These are phyloP conservation scores for Geotrichum australiense DNA, from an alignment of 1,139 yeast species.

Conservation along the genomic window DNA sequence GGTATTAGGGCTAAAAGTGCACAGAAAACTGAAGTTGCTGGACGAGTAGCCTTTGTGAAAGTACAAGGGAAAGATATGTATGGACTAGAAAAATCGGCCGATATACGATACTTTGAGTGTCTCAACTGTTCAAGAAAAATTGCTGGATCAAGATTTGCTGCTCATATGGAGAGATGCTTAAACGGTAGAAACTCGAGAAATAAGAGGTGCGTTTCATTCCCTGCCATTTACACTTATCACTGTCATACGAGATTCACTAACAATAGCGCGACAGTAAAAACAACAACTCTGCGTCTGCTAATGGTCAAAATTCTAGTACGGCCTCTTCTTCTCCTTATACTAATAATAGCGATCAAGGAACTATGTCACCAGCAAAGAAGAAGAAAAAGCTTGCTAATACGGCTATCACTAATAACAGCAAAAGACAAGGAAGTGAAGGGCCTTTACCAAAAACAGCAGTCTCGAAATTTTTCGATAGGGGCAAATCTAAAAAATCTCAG, in stretches of 20 bases:
- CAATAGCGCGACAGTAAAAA: too few relatives aligned
- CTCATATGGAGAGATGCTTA: conserved; percentile 82
- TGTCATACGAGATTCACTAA: too few relatives aligned
- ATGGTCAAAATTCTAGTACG: conserved; percentile 21
- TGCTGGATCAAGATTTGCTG: conserved; percentile 88
- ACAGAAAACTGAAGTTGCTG: conserved; percentile 24
- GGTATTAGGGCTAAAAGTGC: conserved; percentile 20
- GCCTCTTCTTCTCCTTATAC: conserved; percentile 19
- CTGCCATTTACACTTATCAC: too few relatives aligned
- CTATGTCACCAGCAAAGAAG: conserved; percentile 21
- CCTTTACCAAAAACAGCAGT: conserved; percentile 26
- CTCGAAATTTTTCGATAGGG: conserved; percentile 23
- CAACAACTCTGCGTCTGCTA: conserved; percentile 14
- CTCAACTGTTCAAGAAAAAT: conserved; percentile 76
- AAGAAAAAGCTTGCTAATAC: conserved; percentile 6
- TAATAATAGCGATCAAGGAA: conserved; percentile 3
- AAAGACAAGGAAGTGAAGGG: conserved; percentile 20
- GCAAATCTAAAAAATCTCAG: conserved; percentile 6
- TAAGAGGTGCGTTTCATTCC: conserved; percentile 21
- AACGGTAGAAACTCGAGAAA: conserved; percentile 42
- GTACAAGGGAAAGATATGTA: conserved; percentile 44
- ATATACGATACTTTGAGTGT: conserved; percentile 61
- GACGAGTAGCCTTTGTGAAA: conserved; percentile 28
- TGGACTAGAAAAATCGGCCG: conserved; percentile 42
- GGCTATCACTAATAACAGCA: neutral